phyloP scores from a whole-genome alignment of 164 flowering plant species.

The Macadamia integrifolia region DNA sequence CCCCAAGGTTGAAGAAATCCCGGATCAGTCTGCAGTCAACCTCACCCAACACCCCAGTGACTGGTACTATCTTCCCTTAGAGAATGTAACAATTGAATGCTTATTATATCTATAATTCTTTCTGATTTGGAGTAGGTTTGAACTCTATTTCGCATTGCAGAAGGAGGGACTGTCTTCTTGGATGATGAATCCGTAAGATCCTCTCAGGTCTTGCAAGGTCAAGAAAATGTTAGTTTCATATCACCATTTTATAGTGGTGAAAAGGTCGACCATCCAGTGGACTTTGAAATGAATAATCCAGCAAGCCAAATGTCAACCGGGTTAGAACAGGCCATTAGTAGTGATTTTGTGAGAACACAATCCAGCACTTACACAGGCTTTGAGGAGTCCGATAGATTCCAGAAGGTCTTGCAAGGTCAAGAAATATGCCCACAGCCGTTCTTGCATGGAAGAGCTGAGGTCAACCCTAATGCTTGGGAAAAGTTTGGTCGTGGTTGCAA shows the following conservation, averaged over 20 bases:
- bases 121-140: not conserved
- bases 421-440: slow-evolving; percentile 67
- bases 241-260: slow-evolving; percentile 55
- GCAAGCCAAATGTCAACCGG: slow-evolving; percentile 27
- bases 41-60: slow-evolving; percentile 36
- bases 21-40: slow-evolving; percentile 43
- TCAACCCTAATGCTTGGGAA: slow-evolving; percentile 35
- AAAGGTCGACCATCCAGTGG: slow-evolving; percentile 35
- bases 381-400: slow-evolving; percentile 58
- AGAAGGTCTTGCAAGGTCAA: slow-evolving; percentile 99
- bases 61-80: slow-evolving; percentile 33
- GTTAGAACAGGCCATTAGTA: slow-evolving; percentile 17
- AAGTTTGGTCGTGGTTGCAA: slow-evolving; percentile 32
- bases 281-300: slow-evolving; percentile 34
- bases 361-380: slow-evolving; percentile 53
- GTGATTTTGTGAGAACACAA: slow-evolving; percentile 27
- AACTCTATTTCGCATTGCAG: slow-evolving; percentile 14
- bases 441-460: slow-evolving; percentile 32
- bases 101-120: not conserved
- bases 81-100: not conserved
- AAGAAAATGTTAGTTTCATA: slow-evolving; percentile 71
- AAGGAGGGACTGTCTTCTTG: slow-evolving; percentile 44
- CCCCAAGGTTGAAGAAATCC: slow-evolving; percentile 73
- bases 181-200: slow-evolving; percentile 74
- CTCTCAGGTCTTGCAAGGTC: slow-evolving; percentile 99